phyloP scores from a whole-genome alignment of 176 grass and related monocot genomes.

The Musa troglodytarum region DNA sequence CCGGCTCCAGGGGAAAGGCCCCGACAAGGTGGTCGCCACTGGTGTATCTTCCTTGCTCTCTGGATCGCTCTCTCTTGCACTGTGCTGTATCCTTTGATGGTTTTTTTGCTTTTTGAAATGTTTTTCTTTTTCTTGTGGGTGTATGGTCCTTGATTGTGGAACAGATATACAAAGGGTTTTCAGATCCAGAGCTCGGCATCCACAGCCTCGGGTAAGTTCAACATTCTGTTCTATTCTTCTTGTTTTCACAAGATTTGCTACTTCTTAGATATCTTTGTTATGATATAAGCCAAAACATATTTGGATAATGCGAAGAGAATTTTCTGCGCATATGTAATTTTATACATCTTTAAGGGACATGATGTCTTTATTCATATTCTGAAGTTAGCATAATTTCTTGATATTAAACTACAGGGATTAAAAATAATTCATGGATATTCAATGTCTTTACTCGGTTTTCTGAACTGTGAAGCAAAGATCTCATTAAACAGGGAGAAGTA shows the following conservation, averaged over 20 bases:
- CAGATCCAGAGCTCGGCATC: constrained; percentile 66
- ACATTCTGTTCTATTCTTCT: background rate
- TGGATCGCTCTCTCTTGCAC: constrained; percentile 70
- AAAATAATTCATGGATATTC: background rate
- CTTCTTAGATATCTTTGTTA: background rate
- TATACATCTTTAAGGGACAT: background rate
- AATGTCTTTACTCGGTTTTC: too few relatives aligned
- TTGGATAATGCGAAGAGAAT: background rate
- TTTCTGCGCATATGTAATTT: background rate
- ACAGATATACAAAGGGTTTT: constrained; percentile 94
- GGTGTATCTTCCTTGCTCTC: constrained; percentile 51
- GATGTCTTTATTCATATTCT: background rate
- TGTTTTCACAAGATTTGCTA: background rate
- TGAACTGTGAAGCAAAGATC: too few relatives aligned
- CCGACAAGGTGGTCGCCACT: constrained; percentile 19
- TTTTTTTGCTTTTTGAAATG: background rate
- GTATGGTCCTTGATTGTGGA: constrained; percentile 18
- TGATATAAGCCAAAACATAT: background rate
- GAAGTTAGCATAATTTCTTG: background rate
- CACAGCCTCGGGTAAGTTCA: constrained; percentile 63
- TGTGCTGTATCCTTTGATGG: constrained; percentile 81
- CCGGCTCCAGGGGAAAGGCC: constrained; percentile 20
- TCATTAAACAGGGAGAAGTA: too few relatives aligned
- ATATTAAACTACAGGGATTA: background rate
- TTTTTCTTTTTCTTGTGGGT: background rate